Evolutionary conservation across 2,329 filamentous ascomycete genomes (phyloP).

Genomic region (Fusarium dimerum): DNA sequence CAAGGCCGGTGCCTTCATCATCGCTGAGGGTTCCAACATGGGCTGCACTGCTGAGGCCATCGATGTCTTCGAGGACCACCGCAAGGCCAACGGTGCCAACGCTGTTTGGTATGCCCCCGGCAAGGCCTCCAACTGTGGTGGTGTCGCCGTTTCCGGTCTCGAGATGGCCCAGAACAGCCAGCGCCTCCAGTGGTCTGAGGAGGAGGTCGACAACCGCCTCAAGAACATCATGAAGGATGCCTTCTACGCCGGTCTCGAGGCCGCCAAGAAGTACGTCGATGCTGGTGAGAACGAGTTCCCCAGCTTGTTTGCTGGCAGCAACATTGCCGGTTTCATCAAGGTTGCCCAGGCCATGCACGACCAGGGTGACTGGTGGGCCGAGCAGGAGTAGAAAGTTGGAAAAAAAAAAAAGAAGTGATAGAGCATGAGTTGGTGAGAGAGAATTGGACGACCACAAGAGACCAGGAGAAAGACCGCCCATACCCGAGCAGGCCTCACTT

Average conservation of each 20-base stretch:
- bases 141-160: slow-evolving; percentile 93
- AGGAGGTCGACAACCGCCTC: slow-evolving; percentile 90
- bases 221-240: slow-evolving; percentile 94
- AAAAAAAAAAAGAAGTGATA: slow-evolving; percentile 7
- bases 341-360: slow-evolving; percentile 92
- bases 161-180: slow-evolving; percentile 99
- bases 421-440: slow-evolving; percentile 5
- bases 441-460: slow-evolving; percentile 6
- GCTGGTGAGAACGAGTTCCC: slow-evolving; percentile 81
- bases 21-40: slow-evolving; percentile 99
- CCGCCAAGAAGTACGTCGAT: slow-evolving; percentile 84
- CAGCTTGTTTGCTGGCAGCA: slow-evolving; percentile 87
- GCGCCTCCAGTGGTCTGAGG: slow-evolving; percentile 79
- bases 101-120: slow-evolving; percentile 96
- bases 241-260: slow-evolving; percentile 86
- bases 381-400: slow-evolving; percentile 8
- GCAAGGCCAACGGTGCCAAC: slow-evolving; percentile 65
- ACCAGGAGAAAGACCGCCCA: slow-evolving; percentile 15
- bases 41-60: slow-evolving; percentile 96
- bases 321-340: slow-evolving; percentile 98
- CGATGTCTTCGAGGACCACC: slow-evolving; percentile 81
- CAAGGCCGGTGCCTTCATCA: slow-evolving; percentile 73
- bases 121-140: slow-evolving; percentile 96
- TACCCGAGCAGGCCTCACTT: slow-evolving; percentile 28
- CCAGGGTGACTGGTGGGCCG: slow-evolving; percentile 88